Percentiles rank a stretch among this genome's conserved stretches.
Conservation (phyloP, 352 stramenopile genomes). For the Phytophthora chlamydospora region DNA sequence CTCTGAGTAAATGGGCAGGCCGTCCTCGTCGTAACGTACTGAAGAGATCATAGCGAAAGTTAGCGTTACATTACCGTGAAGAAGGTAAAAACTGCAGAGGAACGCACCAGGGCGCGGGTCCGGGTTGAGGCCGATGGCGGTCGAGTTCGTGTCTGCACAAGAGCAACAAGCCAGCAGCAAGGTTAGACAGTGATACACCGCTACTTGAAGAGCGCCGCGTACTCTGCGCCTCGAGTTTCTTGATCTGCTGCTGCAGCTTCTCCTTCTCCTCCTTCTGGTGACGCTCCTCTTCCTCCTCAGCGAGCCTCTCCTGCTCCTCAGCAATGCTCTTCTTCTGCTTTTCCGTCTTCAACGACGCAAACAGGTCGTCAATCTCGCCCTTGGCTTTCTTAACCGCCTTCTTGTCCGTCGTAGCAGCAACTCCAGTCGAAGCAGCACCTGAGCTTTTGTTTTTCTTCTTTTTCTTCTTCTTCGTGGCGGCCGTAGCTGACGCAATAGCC, state of each 20-base stretch:
- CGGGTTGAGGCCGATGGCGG: conserved; percentile 63
- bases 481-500: neutral
- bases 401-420: conserved; percentile 13
- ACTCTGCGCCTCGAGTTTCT: conserved; percentile 84
- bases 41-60: conserved; percentile 3
- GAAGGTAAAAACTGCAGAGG: neutral
- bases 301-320: conserved; percentile 58
- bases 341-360: conserved; percentile 72
- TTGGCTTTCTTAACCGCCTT: conserved; percentile 35
- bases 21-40: conserved; percentile 89
- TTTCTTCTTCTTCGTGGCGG: conserved; percentile 59
- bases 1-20: conserved; percentile 88
- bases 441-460: conserved; percentile 59
- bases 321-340: conserved; percentile 74
- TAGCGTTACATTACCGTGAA: conserved; percentile 4
- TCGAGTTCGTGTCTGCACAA: conserved; percentile 78
- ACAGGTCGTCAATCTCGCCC: conserved; percentile 81
- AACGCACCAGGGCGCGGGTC: conserved; percentile 73
- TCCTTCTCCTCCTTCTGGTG: conserved; percentile 66
- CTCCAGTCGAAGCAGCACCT: neutral
- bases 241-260: conserved; percentile 78
- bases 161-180: neutral
- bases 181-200: conserved; percentile 1
- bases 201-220: conserved; percentile 17
- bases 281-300: conserved; percentile 48